These are phyloP conservation scores for Erucastrum elatum DNA, from an alignment of 345 rosid species.

Conservation along the genomic window DNA sequence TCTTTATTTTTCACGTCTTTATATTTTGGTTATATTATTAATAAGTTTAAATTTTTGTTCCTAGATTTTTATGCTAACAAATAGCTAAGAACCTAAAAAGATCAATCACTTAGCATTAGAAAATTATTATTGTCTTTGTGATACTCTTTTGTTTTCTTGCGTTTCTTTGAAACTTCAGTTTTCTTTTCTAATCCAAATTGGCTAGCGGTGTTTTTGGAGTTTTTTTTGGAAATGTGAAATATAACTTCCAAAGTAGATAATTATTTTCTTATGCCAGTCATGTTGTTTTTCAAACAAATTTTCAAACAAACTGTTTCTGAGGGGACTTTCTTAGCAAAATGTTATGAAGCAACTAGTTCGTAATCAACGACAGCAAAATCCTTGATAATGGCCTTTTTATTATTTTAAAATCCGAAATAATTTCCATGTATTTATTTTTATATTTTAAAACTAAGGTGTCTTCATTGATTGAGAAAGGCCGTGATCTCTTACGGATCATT, in stretches of 20 bases:
- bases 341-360: not conserved
- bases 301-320: not conserved
- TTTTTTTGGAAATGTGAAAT: not conserved
- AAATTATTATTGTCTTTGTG: not conserved
- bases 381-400: not conserved
- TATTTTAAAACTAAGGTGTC: not conserved
- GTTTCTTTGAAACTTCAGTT: not conserved
- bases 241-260: too few species aligned
- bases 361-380: not conserved
- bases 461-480: not conserved
- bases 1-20: not conserved
- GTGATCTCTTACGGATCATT: not conserved
- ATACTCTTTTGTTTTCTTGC: not conserved
- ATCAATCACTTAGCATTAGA: not conserved
- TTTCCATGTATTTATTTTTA: not conserved
- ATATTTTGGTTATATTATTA: too few species aligned
- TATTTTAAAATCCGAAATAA: not conserved
- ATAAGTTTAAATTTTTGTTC: not conserved
- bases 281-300: not conserved
- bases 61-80: not conserved
- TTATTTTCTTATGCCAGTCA: not conserved
- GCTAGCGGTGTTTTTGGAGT: not conserved
- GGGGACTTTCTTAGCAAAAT: not conserved
- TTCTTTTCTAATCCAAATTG: not conserved
- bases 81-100: not conserved